Evolutionary conservation across 2,329 filamentous ascomycete genomes (phyloP).

Genomic region (Exophiala spinifera): DNA sequence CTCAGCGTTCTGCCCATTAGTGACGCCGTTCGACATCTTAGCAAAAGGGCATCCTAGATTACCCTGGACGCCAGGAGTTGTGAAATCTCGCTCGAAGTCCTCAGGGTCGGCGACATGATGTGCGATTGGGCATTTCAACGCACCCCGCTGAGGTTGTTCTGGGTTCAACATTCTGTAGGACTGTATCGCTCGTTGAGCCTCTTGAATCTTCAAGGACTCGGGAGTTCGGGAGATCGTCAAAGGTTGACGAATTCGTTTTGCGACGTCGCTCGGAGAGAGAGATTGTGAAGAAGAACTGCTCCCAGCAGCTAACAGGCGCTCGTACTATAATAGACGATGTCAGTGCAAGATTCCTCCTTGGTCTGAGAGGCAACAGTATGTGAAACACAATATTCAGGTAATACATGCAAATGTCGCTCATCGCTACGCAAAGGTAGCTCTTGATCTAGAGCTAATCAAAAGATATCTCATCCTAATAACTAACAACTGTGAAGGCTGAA

Average conservation of each 20-base stretch:
- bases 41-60: constrained; percentile 79
- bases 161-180: constrained; percentile 16
- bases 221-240: constrained; percentile 46
- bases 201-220: constrained; percentile 28
- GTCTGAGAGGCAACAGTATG: constrained; percentile 20
- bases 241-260: constrained; percentile 33
- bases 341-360: constrained; percentile 32
- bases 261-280: constrained; percentile 10
- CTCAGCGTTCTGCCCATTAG: constrained; percentile 40
- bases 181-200: constrained; percentile 12
- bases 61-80: constrained; percentile 76
- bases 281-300: constrained; percentile 17
- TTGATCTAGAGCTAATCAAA: constrained; percentile 79
- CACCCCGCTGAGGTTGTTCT: constrained; percentile 1
- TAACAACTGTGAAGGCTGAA: not conserved
- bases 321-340: constrained; percentile 31
- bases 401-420: constrained; percentile 62
- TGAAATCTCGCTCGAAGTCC: constrained; percentile 84
- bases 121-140: constrained; percentile 28
- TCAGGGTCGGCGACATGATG: constrained; percentile 17
- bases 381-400: constrained; percentile 45
- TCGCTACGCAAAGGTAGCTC: constrained; percentile 57
- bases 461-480: constrained; percentile 39
- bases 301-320: constrained; percentile 33
- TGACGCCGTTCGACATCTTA: constrained; percentile 41